Percentiles rank a stretch among this genome's conserved stretches.
Evolutionary conservation across 345 rosid genomes (phyloP).

Genomic region (Pugionium cornutum): DNA sequence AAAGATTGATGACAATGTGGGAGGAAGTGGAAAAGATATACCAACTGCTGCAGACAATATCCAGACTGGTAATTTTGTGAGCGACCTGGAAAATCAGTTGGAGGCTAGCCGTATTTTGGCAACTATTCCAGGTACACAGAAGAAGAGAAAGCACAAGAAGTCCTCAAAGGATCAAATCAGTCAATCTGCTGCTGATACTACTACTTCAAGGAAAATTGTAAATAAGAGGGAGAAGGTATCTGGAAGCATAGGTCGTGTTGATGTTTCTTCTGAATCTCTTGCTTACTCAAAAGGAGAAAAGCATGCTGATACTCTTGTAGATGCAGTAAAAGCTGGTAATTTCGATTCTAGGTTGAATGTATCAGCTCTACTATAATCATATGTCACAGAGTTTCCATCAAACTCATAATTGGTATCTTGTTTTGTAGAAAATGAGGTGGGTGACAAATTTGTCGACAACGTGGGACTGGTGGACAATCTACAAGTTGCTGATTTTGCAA

Average conservation of each 20-base stretch:
- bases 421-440: slow-evolving; percentile 19
- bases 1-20: too few relatives aligned
- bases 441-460: too few relatives aligned
- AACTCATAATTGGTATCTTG: neutral
- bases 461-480: neutral
- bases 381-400: neutral
- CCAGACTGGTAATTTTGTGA: slow-evolving; percentile 6
- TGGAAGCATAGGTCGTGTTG: neutral
- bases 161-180: neutral
- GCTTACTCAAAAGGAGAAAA: too few relatives aligned
- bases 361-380: neutral
- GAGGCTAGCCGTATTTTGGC: slow-evolving; percentile 13
- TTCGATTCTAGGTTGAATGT: neutral
- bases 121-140: slow-evolving; percentile 5
- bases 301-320: too few relatives aligned
- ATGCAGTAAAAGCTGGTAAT: neutral
- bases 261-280: neutral
- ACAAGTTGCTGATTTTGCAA: slow-evolving; percentile 14
- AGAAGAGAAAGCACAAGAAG: neutral
- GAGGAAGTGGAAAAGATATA: too few relatives aligned
- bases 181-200: neutral
- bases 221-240: neutral
- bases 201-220: neutral
- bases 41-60: neutral
- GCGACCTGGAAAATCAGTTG: neutral